These are phyloP conservation scores for Lizanozyma gosingica DNA, from an alignment of 1,139 yeast species.

Conservation along the genomic window DNA sequence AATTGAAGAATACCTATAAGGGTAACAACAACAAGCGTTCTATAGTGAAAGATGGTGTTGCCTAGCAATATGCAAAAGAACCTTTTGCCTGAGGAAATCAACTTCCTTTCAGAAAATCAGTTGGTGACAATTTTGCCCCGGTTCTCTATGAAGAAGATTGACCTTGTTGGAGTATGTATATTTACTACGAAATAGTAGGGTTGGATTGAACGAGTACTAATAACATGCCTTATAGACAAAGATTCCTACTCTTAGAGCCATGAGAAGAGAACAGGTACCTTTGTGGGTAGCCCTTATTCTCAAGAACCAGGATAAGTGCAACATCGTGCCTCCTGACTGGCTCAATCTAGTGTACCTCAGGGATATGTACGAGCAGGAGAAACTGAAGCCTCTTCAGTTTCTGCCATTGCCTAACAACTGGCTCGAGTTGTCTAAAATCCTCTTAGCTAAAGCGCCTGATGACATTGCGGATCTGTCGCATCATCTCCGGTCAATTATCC, in stretches of 20 bases:
- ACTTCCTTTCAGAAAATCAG: slow-evolving; percentile 80
- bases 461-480: slow-evolving; percentile 64
- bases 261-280: slow-evolving; percentile 67
- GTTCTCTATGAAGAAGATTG: slow-evolving; percentile 55
- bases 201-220: slow-evolving; percentile 11
- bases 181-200: neutral
- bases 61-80: slow-evolving; percentile 49
- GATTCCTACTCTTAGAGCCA: slow-evolving; percentile 51
- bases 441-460: slow-evolving; percentile 62
- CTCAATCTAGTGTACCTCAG: slow-evolving; percentile 49
- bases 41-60: too few species aligned
- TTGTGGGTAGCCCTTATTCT: slow-evolving; percentile 82
- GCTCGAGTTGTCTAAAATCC: slow-evolving; percentile 69
- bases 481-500: slow-evolving; percentile 57
- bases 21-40: too few species aligned
- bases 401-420: slow-evolving; percentile 78
- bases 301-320: slow-evolving; percentile 79
- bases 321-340: slow-evolving; percentile 85
- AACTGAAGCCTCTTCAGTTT: slow-evolving; percentile 47
- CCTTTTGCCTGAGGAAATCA: slow-evolving; percentile 70
- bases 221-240: slow-evolving; percentile 21
- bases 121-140: slow-evolving; percentile 65
- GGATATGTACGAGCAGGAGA: slow-evolving; percentile 60
- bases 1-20: too few species aligned
- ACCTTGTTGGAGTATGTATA: slow-evolving; percentile 49